Conservation (phyloP, 129 eudicot genomes). For the Deinandra increscens region DNA sequence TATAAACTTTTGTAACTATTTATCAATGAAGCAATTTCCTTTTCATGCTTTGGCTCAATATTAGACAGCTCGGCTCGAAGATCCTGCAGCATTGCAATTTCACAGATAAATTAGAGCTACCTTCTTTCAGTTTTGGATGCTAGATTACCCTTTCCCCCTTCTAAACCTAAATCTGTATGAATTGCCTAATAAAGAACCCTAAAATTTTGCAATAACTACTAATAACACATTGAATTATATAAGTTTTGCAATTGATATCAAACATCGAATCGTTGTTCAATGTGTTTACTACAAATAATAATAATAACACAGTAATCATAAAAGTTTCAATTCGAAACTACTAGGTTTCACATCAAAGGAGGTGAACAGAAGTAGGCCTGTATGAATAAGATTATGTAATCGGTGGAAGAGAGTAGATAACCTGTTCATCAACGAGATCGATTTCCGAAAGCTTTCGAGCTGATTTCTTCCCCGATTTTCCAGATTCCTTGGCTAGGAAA, state of each 20-base stretch:
- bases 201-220: background rate
- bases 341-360: too few species aligned
- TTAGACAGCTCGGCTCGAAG: conserved; percentile 68
- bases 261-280: background rate
- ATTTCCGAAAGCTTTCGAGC: conserved; percentile 71
- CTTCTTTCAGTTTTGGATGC: background rate
- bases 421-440: conserved; percentile 75
- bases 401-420: background rate
- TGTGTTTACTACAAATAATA: too few species aligned
- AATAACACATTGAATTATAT: background rate
- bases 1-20: conserved; percentile 61
- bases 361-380: too few species aligned
- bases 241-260: conserved; percentile 7
- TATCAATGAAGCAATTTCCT: conserved; percentile 56
- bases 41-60: conserved; percentile 79
- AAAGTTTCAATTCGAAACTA: too few species aligned
- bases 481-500: conserved; percentile 75
- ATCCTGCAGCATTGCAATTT: conserved; percentile 51
- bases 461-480: conserved; percentile 70
- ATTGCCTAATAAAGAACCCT: background rate
- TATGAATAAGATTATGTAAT: background rate
- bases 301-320: too few species aligned
- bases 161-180: background rate
- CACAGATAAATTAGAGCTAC: background rate
- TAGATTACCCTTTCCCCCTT: background rate